Conservation (phyloP, 192 early-diverging fungal species). For the Coemansia interrupta region DNA sequence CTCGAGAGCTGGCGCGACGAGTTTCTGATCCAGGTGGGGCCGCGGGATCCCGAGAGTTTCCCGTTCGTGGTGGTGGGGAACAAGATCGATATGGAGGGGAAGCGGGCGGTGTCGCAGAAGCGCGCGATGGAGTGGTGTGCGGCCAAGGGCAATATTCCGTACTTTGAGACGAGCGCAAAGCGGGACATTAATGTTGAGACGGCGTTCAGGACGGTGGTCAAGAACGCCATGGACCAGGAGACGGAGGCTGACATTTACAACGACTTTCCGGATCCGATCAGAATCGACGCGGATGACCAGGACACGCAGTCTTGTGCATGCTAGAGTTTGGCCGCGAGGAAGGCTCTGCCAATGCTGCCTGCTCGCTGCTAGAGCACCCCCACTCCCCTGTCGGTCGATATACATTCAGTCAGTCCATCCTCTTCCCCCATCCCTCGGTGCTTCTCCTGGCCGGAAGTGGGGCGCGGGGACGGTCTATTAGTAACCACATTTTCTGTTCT, state of each 20-base stretch:
- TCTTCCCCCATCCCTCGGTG: neutral
- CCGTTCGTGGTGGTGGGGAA: slow-evolving; percentile 99
- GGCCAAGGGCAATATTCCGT: slow-evolving; percentile 92
- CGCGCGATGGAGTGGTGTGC: slow-evolving; percentile 94
- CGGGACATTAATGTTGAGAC: slow-evolving; percentile 97
- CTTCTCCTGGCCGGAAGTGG: neutral
- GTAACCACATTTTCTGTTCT: neutral
- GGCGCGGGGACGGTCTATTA: too few species aligned
- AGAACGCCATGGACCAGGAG: slow-evolving; percentile 92
- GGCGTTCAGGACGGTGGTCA: slow-evolving; percentile 95
- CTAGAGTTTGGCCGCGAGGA: slow-evolving; percentile 36
- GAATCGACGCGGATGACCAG: slow-evolving; percentile 73
- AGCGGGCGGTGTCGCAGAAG: slow-evolving; percentile 86
- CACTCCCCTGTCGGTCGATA: too few species aligned
- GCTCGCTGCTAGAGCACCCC: neutral
- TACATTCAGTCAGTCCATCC: too few species aligned
- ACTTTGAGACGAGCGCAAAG: slow-evolving; percentile 98
- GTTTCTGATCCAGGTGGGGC: slow-evolving; percentile 93
- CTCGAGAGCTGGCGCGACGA: slow-evolving; percentile 98
- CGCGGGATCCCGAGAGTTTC: slow-evolving; percentile 94
- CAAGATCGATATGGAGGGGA: slow-evolving; percentile 97
- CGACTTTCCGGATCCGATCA: slow-evolving; percentile 88
- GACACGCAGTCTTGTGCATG: slow-evolving; percentile 66
- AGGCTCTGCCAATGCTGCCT: neutral
- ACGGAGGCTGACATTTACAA: slow-evolving; percentile 57